phyloP scores from a whole-genome alignment of 2,329 filamentous ascomycete species.

The Zasmidium angulare region DNA sequence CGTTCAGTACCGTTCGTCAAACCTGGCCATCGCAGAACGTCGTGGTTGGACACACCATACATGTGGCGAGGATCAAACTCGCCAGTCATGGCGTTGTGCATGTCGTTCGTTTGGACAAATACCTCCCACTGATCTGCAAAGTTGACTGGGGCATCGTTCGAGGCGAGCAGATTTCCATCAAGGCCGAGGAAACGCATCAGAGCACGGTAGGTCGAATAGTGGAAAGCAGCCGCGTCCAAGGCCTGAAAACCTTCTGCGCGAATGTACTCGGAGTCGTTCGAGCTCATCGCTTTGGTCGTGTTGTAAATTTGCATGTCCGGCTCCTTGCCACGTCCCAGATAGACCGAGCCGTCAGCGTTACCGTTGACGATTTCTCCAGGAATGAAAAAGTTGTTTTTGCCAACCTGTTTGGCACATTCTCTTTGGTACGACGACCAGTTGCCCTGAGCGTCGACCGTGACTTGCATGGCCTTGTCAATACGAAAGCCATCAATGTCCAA shows the following conservation, averaged over 20 bases:
- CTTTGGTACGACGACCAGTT: slow-evolving; percentile 59
- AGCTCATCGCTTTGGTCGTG: slow-evolving; percentile 48
- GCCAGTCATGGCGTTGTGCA: slow-evolving; percentile 61
- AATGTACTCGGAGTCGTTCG: slow-evolving; percentile 53
- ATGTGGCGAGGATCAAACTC: slow-evolving; percentile 64
- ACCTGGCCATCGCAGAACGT: slow-evolving; percentile 65
- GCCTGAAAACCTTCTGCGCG: slow-evolving; percentile 54
- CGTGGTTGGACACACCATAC: slow-evolving; percentile 65
- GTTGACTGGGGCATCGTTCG: slow-evolving; percentile 55
- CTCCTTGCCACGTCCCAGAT: slow-evolving; percentile 62
- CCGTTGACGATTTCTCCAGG: slow-evolving; percentile 64
- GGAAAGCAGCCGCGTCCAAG: slow-evolving; percentile 61
- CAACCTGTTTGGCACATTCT: slow-evolving; percentile 55
- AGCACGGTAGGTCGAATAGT: slow-evolving; percentile 64
- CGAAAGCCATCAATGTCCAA: slow-evolving; percentile 68
- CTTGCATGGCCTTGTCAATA: slow-evolving; percentile 66
- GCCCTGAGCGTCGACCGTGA: slow-evolving; percentile 61
- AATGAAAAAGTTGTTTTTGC: slow-evolving; percentile 65
- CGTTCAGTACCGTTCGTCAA: slow-evolving; percentile 58
- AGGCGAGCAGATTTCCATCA: slow-evolving; percentile 56
- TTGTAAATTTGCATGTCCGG: slow-evolving; percentile 53
- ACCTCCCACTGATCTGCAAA: slow-evolving; percentile 57
- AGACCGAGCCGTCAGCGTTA: slow-evolving; percentile 60
- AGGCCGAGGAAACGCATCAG: slow-evolving; percentile 62
- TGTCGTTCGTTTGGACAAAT: slow-evolving; percentile 59